Percentiles rank a stretch among this genome's conserved stretches.
Evolutionary conservation across 2,329 filamentous ascomycete species (phyloP).

Genomic region (Monosporascus sp.): DNA sequence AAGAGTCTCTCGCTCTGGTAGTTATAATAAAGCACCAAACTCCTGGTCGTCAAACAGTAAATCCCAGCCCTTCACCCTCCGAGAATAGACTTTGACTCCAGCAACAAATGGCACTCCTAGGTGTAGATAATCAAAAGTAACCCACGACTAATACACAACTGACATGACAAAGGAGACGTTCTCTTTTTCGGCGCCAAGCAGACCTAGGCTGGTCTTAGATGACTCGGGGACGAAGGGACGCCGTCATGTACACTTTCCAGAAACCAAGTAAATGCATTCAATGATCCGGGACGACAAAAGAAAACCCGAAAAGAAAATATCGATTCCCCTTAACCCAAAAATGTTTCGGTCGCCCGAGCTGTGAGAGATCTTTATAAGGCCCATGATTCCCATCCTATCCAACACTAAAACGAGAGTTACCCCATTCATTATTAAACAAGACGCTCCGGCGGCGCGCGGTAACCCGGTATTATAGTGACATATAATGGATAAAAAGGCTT

Average conservation of each 20-base stretch:
- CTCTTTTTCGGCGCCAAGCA: background rate
- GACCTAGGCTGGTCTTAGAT: background rate
- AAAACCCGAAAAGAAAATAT: constrained; percentile 6
- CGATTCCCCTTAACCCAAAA: constrained; percentile 9
- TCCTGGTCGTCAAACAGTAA: background rate
- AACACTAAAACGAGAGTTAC: constrained; percentile 6
- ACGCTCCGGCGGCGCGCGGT: constrained; percentile 7
- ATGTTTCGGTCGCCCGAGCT: constrained; percentile 23
- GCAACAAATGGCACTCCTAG: background rate
- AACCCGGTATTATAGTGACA: constrained; percentile 2
- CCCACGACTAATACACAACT: background rate
- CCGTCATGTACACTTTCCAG: background rate
- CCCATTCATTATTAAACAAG: constrained; percentile 1
- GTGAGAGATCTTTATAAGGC: constrained; percentile 19
- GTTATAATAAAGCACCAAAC: constrained; percentile 8
- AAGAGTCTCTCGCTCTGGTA: constrained; percentile 1
- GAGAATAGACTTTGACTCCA: background rate
- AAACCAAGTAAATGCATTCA: constrained; percentile 4
- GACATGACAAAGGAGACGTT: background rate
- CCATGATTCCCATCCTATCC: constrained; percentile 7
- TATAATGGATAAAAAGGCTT: background rate
- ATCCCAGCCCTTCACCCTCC: background rate
- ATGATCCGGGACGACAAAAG: constrained; percentile 6
- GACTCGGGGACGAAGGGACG: background rate
- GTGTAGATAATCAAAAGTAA: background rate